Base-by-base conservation (phyloP, 2,329 filamentous ascomycete genomes). In the Diplocarpon rosae region DNA sequence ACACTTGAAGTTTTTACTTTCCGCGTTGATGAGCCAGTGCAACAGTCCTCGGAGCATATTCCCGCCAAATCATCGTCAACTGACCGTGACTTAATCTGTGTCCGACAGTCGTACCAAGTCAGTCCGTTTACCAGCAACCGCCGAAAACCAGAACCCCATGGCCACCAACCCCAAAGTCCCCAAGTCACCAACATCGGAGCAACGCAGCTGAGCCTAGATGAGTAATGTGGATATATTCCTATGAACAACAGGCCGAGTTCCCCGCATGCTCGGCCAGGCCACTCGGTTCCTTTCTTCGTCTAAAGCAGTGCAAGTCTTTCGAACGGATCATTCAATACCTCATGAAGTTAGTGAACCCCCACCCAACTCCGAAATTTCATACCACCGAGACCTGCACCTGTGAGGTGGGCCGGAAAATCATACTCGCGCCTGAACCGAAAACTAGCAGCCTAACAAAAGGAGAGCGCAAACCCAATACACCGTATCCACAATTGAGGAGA, bases 401-500 rank as follows among this genome's bases (percentile, higher is more conserved):
- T 34, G n/a, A 14, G 31, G 28, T 13, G 32, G 14, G 16, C 34
- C 29, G 17, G 6, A 27, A 39, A 44, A 16, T 12, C 12, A 32
- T 9, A 24, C 20, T 24, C 7, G 20, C 20, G 7, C 20, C 20
- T 24, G 20, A 24, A 24, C 20, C 20, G 20, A 24, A 24, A 24
- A 24, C 7, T 24, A 24, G 20, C 4, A 24, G 20, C 20, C 20
- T 3, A 24, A 24, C 20, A 24, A 24, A 24, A 24, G 20, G 4
- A 24, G 20, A 7, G 7, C 20, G 20, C 7, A 24, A 24, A 24
- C 20, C 20, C 20, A 24, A 40, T 39, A 52, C 49, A 52, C 51
- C 47, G 14, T 50, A 47, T 50, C 48, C 45, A 43, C 42, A 39
- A 50, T 55, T 37, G 41, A 15, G 13, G 31, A 40, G 27, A 30